Evolutionary conservation across 768 basidiomycete species (phyloP), one percentile per base, ranked within the genome.

Genomic region (Boletus vermiculosoides): DNA sequence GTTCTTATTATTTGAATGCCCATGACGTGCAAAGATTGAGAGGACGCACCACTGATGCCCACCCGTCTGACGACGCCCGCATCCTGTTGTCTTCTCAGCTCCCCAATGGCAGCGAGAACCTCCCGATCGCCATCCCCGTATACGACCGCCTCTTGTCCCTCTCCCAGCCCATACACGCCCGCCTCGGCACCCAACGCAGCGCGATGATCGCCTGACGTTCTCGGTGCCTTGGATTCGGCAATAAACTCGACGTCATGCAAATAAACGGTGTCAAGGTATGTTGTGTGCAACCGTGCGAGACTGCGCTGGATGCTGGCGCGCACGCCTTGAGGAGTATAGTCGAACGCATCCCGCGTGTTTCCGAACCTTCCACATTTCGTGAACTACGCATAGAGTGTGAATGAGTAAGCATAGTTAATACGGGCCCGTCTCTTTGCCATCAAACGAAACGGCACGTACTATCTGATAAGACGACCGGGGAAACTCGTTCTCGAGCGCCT

Each of bases 351-450:
- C 18, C 65, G 66, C 25, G 64, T 66, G 18, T 66, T 37, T 9
- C 88, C 90, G 66, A 87, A 90, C 36, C 92, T 81, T 23, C 93
- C 93, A 58, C 88, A 90, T 69, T 95, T 95, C 11, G 91, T 92
- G 76, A 92, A 86, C 90, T 93, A 16, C 13, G 9, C 36, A 41
- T 37, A 51, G 7, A 41, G 16, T 22, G 22, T 22, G 33, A 5
- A 22, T 13, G 42, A 44, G 30, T 8, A 12, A 25, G 8, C 20
- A 23, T 30, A 9, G 25, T 39, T 25, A 20, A 8, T 18, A 23
- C n/a, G n/a, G n/a, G n/a, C n/a, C n/a, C n/a, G 20, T 16, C 20
- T 16, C 31, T 15, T n/a, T 12, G 25, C 36, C n/a, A 4, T 10
- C 18, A n/a, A 33, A 22, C 39, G 25, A 9, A 18, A 8, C 31